Conservation (phyloP, 164 flowering plant species). For the Sedum album region DNA sequence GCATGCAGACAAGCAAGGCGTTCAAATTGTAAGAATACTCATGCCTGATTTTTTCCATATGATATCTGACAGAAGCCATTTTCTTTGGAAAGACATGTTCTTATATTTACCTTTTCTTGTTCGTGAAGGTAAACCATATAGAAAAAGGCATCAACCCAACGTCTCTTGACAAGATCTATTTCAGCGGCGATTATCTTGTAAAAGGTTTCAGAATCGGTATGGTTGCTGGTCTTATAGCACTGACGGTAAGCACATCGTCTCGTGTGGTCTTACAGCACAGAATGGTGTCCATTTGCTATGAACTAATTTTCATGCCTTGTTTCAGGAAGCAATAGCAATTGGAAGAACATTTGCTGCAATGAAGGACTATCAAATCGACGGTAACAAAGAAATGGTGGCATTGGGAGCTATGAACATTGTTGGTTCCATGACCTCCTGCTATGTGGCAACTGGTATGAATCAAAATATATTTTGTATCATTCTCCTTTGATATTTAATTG, state of each 20-base stretch:
- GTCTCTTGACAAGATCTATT: constrained; percentile 41
- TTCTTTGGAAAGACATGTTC: not conserved
- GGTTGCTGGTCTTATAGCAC: constrained; percentile 48
- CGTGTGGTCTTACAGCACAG: not conserved
- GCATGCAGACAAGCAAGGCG: constrained; percentile 76
- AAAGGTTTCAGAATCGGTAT: constrained; percentile 48
- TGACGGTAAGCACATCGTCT: constrained; percentile 42
- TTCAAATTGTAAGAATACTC: constrained; percentile 56
- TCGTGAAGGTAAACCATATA: constrained; percentile 22
- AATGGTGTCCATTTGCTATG: not conserved
- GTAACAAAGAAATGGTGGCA: constrained; percentile 84
- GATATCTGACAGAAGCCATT: not conserved
- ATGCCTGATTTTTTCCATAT: not conserved
- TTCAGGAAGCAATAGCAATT: constrained; percentile 81
- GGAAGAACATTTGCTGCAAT: constrained; percentile 71
- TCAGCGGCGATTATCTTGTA: constrained; percentile 27
- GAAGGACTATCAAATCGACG: constrained; percentile 67
- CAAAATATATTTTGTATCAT: not conserved
- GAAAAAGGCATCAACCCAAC: constrained; percentile 44
- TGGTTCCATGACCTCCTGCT: constrained; percentile 76
- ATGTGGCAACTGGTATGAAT: constrained; percentile 54
- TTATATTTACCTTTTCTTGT: not conserved
- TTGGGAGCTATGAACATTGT: constrained; percentile 68
- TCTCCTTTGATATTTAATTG: not conserved
- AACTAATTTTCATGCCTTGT: not conserved